Evolutionary conservation across 495 filamentous ascomycete species (phyloP).

Genomic region (Letharia lupina): DNA sequence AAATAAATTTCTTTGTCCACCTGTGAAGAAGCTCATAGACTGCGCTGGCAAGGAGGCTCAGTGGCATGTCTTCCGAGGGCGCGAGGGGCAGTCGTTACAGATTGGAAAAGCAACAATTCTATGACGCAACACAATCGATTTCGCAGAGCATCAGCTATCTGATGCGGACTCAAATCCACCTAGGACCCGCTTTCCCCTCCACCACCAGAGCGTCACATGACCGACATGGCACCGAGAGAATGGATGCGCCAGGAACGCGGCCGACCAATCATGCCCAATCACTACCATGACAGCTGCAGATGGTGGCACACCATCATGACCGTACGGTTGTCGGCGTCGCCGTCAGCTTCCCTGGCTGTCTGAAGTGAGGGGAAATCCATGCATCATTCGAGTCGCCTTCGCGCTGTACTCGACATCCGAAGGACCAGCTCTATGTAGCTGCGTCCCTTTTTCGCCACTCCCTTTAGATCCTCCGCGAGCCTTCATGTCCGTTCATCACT

Average conservation of each 20-base stretch:
- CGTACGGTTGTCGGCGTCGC: background rate
- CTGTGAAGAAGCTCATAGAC: background rate
- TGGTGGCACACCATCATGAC: slow-evolving; percentile 6
- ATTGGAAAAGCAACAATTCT: background rate
- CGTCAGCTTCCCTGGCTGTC: background rate
- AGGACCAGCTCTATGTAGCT: background rate
- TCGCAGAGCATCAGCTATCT: background rate
- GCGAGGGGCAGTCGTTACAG: background rate
- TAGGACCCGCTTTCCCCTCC: background rate
- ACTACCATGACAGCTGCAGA: slow-evolving; percentile 3
- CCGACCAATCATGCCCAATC: slow-evolving; percentile 9
- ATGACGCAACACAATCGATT: background rate
- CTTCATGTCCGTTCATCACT: slow-evolving; percentile 10
- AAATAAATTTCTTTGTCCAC: background rate
- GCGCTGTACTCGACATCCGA: background rate
- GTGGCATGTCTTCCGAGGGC: background rate
- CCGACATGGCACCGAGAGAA: slow-evolving; percentile 17
- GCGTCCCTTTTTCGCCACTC: background rate
- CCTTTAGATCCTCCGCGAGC: slow-evolving; percentile 5
- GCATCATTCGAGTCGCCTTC: background rate
- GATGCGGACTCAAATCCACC: background rate
- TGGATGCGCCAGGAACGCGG: slow-evolving; percentile 8
- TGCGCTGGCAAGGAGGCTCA: background rate
- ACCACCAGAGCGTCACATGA: slow-evolving; percentile 20
- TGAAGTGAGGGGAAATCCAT: background rate